Conservation (phyloP, 2,329 filamentous ascomycete species). For the Penicillium sp. region DNA sequence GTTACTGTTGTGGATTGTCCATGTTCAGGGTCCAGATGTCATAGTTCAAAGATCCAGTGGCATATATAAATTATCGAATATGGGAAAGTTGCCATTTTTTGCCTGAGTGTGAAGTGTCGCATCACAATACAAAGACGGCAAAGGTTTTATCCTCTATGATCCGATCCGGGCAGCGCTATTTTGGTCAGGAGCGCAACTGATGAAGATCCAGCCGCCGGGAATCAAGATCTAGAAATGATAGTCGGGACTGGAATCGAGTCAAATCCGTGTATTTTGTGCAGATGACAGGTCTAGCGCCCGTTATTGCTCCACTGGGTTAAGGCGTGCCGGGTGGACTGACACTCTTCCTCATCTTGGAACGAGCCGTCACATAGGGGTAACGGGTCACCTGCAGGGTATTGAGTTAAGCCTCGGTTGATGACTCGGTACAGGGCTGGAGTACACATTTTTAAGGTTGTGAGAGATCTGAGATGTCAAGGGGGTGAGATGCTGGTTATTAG, state of each 20-base stretch:
- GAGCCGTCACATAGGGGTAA: constrained; percentile 3
- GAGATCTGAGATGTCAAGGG: background rate
- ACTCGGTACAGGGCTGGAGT: background rate
- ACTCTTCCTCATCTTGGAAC: background rate
- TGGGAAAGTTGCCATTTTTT: too few relatives aligned
- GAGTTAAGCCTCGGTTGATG: background rate
- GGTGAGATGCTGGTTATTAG: background rate
- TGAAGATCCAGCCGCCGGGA: constrained; percentile 9
- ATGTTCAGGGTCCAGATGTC: background rate
- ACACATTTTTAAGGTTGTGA: background rate
- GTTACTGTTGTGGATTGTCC: background rate
- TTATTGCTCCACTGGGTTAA: constrained; percentile 10
- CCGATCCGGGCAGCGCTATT: background rate
- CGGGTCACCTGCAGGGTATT: constrained; percentile 8
- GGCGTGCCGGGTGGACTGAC: constrained; percentile 16
- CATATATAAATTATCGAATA: too few relatives aligned
- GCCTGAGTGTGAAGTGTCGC: background rate
- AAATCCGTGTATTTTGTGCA: constrained; percentile 6
- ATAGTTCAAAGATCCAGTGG: background rate
- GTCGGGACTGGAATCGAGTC: constrained; percentile 10
- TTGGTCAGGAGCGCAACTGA: background rate
- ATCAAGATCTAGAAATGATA: constrained; percentile 13
- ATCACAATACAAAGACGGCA: background rate
- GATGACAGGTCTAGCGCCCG: constrained; percentile 6
- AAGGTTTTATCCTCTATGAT: background rate